phyloP scores from a whole-genome alignment of 225 moss, liverwort and hornwort species.

The Rhytidiadelphus loreus region DNA sequence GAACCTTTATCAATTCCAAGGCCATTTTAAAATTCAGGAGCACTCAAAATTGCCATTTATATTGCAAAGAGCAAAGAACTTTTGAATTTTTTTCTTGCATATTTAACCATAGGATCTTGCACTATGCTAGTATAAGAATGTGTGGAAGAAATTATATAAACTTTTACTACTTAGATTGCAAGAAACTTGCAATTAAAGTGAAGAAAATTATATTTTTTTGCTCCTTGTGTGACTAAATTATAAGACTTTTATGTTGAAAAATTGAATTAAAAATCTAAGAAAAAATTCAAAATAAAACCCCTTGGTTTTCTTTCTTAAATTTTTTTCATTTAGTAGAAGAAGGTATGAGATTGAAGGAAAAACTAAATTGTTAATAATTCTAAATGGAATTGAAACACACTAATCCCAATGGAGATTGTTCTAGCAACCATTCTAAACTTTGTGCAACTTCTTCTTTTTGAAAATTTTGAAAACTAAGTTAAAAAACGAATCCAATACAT shows the following conservation, averaged over 20 bases:
- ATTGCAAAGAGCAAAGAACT: not conserved
- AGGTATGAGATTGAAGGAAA: not conserved
- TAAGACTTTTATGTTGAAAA: not conserved
- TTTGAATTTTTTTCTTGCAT: not conserved
- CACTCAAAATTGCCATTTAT: not conserved
- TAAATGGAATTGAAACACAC: not conserved
- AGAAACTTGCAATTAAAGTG: not conserved
- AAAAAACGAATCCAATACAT: fast-evolving
- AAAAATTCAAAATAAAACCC: not conserved
- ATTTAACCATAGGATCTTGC: not conserved
- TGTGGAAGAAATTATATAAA: not conserved
- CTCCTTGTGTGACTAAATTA: not conserved
- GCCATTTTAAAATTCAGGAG: not conserved
- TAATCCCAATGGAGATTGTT: fast-evolving
- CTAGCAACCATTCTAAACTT: not conserved
- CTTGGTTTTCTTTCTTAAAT: not conserved
- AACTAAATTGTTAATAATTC: not conserved
- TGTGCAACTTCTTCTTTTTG: not conserved
- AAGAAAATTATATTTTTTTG: not conserved
- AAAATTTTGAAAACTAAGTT: not conserved
- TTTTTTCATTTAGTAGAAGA: not conserved
- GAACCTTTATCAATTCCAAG: fast-evolving
- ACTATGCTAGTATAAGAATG: not conserved
- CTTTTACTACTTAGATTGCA: not conserved
- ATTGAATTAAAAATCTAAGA: not conserved